Base-by-base conservation (phyloP, 1,284 basidiomycete genomes). In the Naganishia sp. region DNA sequence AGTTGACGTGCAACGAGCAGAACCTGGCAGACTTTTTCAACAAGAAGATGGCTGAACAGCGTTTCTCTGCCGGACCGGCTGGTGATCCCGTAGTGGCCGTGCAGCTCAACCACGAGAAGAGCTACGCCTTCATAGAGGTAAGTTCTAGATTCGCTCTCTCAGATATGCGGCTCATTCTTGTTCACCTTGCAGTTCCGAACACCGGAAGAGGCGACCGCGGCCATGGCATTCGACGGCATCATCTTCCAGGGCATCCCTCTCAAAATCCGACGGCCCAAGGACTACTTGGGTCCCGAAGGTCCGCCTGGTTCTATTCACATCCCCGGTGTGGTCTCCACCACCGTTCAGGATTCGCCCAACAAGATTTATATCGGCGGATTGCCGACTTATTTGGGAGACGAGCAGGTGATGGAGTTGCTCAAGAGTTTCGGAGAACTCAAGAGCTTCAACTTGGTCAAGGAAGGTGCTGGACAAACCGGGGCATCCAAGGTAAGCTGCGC, bases 301-400 rank as follows among this genome's bases (percentile, higher is more conserved):
- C 49, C 69, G n/a, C 68, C 74, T 21, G 74, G 72, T 18, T 70
- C 70, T 16, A 71, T 90, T 67, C 88, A 93, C 75, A 90, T 96
- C 64, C 92, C 94, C 28, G 93, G 94, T 65, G 89, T 94, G 57
- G 90, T 97, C 44, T 94, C 91, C n/a, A 94, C 92, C 54, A 95
- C 92, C 71, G 93, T 97, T 16, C 93, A 94, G 23, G 96, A 99
- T 79, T 93, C 93, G 45, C 90, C 91, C 76, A 94, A 98, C 86
- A 99, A 99, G 83, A 86, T 99, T 69, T 99, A 97, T 74, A 90
- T 99, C 69, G 96, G 96, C 60, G 95, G 94, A 65, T 82, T 99
- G 63, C 96, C 96, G 18, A 86, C 90, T 21, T 97, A 98, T 79
- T 86, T 99, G 45, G 92, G 90, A 72, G 94, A 97, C 78, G 95